phyloP scores from a whole-genome alignment of 306 rosid species.

The Trifolium dubium region DNA sequence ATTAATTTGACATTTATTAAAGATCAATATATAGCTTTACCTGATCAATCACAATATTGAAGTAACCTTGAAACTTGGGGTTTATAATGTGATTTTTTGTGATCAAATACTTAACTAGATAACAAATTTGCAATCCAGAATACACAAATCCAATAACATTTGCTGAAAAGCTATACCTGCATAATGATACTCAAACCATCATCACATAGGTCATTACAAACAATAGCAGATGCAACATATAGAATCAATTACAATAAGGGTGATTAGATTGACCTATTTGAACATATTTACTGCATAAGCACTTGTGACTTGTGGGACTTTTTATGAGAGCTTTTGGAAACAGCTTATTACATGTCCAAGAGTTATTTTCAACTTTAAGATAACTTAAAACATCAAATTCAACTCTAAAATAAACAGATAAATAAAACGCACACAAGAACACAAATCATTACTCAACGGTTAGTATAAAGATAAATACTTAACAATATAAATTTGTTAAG shows the following conservation, averaged over 20 bases:
- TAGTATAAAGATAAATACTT: not conserved
- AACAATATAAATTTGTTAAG: not conserved
- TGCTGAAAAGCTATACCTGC: constrained; percentile 65
- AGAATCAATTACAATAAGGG: not conserved
- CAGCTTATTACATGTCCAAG: not conserved
- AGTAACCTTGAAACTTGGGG: constrained; percentile 51
- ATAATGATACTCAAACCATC: not conserved
- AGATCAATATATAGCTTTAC: constrained; percentile 36
- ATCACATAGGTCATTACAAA: not conserved
- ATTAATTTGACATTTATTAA: not conserved
- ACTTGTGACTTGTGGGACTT: not conserved
- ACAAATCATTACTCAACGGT: too few species aligned
- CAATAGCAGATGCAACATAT: not conserved
- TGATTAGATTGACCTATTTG: not conserved
- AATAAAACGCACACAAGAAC: too few species aligned
- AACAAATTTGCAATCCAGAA: constrained; percentile 63
- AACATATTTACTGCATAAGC: not conserved
- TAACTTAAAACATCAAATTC: too few species aligned
- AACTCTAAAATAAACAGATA: too few species aligned
- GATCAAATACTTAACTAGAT: constrained; percentile 48
- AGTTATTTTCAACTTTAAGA: too few species aligned
- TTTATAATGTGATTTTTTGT: constrained; percentile 52
- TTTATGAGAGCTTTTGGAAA: not conserved
- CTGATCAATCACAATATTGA: constrained; percentile 78
- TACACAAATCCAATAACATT: constrained; percentile 74